These are phyloP conservation scores for Pachysandra terminalis DNA, from an alignment of 164 flowering plant genomes.

Conservation along the genomic window DNA sequence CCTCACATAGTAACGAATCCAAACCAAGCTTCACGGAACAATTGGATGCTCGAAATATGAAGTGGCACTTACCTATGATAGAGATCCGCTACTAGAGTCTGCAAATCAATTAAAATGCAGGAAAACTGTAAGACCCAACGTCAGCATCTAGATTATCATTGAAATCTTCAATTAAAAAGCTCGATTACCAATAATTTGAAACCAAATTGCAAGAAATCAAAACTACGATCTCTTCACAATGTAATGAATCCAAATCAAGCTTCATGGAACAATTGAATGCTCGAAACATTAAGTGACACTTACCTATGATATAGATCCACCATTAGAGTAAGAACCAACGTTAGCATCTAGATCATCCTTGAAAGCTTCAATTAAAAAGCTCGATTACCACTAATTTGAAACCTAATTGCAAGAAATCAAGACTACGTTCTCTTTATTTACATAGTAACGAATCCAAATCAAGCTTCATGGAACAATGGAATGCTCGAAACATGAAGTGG, in stretches of 20 bases:
- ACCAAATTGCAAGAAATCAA: background rate
- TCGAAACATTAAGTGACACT: background rate
- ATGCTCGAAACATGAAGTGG: background rate
- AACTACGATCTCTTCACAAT: background rate
- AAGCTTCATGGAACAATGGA: background rate
- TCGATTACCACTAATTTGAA: background rate
- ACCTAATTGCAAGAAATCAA: background rate
- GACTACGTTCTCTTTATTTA: background rate
- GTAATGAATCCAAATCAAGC: background rate
- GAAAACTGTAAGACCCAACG: background rate
- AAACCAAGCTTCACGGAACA: background rate
- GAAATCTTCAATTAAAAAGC: background rate
- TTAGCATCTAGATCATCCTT: too few relatives aligned
- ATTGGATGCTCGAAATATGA: background rate
- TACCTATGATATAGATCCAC: conserved; percentile 7
- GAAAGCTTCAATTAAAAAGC: background rate
- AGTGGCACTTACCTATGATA: background rate
- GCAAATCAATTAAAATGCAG: background rate
- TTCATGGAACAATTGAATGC: background rate
- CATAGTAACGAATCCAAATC: background rate
- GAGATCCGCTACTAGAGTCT: conserved; percentile 6
- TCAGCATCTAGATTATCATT: too few relatives aligned
- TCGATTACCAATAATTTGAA: background rate
- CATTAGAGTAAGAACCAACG: background rate
- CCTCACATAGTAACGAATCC: background rate